Conservation (phyloP, 305 asterid genomes). For the Fraxinus baroniana region DNA sequence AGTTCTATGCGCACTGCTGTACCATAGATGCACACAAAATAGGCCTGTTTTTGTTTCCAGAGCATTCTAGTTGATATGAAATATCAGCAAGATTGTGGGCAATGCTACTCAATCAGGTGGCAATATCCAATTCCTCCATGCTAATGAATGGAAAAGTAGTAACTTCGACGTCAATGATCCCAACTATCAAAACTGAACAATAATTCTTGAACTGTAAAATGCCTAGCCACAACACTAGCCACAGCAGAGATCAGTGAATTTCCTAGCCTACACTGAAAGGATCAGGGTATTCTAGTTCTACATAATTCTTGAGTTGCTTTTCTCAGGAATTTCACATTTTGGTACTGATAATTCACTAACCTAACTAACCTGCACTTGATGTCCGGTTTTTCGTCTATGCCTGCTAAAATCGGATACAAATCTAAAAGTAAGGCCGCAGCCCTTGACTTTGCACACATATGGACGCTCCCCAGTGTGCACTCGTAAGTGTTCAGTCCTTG, state of each 20-base stretch:
- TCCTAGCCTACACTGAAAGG: not conserved
- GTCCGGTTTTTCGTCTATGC: slow-evolving; percentile 87
- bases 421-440: slow-evolving; percentile 80
- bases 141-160: not conserved
- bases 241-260: not conserved
- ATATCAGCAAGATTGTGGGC: not conserved
- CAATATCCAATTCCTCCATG: not conserved
- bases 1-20: not conserved
- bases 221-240: not conserved
- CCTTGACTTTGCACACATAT: slow-evolving; percentile 63
- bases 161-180: not conserved
- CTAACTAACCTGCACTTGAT: slow-evolving; percentile 37
- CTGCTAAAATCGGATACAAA: slow-evolving; percentile 85
- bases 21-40: not conserved
- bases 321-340: slow-evolving; percentile 16
- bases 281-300: slow-evolving; percentile 16
- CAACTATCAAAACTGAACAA: not conserved
- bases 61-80: not conserved
- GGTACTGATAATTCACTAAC: slow-evolving; percentile 16
- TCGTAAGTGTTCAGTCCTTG: not conserved
- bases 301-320: slow-evolving; percentile 23
- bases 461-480: slow-evolving; percentile 59
- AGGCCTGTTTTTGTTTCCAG: not conserved
- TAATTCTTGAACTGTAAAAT: not conserved
- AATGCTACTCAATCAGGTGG: not conserved